phyloP scores from a whole-genome alignment of 75 land plant genomes.

The Pinus albicaulis region DNA sequence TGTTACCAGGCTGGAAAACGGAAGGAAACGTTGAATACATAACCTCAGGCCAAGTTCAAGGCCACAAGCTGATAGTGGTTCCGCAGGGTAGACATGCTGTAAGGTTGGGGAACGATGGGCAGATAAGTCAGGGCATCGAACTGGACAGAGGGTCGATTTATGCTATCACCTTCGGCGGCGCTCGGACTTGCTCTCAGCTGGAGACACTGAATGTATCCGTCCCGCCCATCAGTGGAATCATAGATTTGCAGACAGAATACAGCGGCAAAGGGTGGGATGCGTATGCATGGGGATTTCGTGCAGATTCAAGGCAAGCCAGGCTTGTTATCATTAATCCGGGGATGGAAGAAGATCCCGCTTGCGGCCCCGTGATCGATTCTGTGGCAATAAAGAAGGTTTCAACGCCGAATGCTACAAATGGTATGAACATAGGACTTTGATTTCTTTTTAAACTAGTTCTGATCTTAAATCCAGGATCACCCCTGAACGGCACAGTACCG shows the following conservation, averaged over 20 bases:
- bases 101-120: conserved; percentile 62
- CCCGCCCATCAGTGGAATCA: conserved; percentile 14
- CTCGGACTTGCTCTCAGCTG: conserved; percentile 67
- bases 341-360: not conserved
- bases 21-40: conserved; percentile 62
- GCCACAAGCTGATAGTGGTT: conserved; percentile 52
- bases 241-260: conserved; percentile 31
- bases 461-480: not conserved
- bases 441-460: not conserved
- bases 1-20: conserved; percentile 51
- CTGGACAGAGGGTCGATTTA: conserved; percentile 52
- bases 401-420: not conserved
- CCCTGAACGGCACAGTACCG: too few relatives aligned
- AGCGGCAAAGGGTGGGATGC: conserved; percentile 30
- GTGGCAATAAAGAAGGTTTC: conserved; percentile 4
- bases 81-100: conserved; percentile 58
- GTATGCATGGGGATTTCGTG: conserved; percentile 31
- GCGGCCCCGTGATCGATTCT: conserved; percentile 6
- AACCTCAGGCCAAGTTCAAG: conserved; percentile 45
- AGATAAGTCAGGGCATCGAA: conserved; percentile 44
- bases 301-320: not conserved
- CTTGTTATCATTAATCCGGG: not conserved
- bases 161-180: conserved; percentile 68
- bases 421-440: not conserved
- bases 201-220: conserved; percentile 53